Conservation (phyloP, 1,284 basidiomycete genomes). For the Ustilago cynodontis region DNA sequence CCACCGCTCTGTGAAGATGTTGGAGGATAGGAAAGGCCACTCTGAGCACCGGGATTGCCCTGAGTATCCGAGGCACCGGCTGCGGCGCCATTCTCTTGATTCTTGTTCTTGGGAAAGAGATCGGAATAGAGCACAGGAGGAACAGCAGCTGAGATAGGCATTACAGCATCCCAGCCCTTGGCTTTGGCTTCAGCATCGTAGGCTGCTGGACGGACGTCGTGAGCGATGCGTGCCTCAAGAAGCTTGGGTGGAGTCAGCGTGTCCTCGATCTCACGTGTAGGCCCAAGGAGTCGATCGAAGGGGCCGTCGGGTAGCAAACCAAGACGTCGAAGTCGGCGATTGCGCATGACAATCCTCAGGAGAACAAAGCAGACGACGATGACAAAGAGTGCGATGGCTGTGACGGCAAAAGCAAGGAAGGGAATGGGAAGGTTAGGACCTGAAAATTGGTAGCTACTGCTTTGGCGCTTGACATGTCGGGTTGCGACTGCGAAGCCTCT, state of each 20-base stretch:
- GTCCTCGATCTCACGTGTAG: slow-evolving; percentile 56
- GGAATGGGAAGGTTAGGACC: slow-evolving; percentile 52
- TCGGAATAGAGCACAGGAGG: slow-evolving; percentile 51
- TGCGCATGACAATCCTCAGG: slow-evolving; percentile 62
- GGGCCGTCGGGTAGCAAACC: slow-evolving; percentile 56
- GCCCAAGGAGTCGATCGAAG: slow-evolving; percentile 54
- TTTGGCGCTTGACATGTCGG: slow-evolving; percentile 34
- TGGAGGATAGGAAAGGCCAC: slow-evolving; percentile 41
- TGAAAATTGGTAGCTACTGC: slow-evolving; percentile 6
- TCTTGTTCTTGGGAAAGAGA: slow-evolving; percentile 30
- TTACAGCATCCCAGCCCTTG: slow-evolving; percentile 56
- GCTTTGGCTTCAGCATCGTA: slow-evolving; percentile 47
- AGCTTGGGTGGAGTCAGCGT: slow-evolving; percentile 59
- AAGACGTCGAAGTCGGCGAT: slow-evolving; percentile 58
- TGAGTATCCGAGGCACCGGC: slow-evolving; percentile 8
- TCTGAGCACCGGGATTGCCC: neutral
- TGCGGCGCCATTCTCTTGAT: slow-evolving; percentile 4
- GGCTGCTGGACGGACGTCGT: slow-evolving; percentile 30
- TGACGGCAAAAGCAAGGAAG: slow-evolving; percentile 55
- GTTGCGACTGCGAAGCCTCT: neutral
- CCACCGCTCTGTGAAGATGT: slow-evolving; percentile 17
- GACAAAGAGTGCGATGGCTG: slow-evolving; percentile 66
- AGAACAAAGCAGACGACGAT: slow-evolving; percentile 65
- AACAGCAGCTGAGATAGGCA: slow-evolving; percentile 60
- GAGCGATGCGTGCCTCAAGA: slow-evolving; percentile 62